phyloP scores from a whole-genome alignment of 768 basidiomycete genomes.

The Russula earlei region DNA sequence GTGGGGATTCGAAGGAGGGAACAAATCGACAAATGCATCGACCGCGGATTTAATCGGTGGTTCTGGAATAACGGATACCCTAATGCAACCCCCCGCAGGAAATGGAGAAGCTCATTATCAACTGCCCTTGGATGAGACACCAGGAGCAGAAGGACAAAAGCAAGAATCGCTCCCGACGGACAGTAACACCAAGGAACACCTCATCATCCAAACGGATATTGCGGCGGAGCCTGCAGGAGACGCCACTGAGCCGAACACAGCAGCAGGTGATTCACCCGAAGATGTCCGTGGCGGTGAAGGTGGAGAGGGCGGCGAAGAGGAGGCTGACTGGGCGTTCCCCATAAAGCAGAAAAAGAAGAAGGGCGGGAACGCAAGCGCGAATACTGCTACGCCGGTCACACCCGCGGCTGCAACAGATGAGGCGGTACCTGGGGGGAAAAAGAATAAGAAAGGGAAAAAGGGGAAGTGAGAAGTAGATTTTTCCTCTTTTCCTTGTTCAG shows the following conservation, averaged over 20 bases:
- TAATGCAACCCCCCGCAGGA: background rate
- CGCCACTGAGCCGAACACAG: background rate
- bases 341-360: conserved; percentile 17
- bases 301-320: conserved; percentile 1
- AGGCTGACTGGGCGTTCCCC: background rate
- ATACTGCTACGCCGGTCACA: background rate
- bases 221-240: background rate
- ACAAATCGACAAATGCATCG: background rate
- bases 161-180: background rate
- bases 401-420: background rate
- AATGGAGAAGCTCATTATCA: background rate
- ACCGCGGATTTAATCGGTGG: conserved; percentile 1
- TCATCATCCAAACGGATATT: conserved; percentile 6
- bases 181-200: background rate
- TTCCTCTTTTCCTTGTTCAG: too few species aligned
- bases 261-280: conserved; percentile 7
- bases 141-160: background rate
- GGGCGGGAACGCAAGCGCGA: background rate
- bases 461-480: too few species aligned
- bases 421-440: background rate
- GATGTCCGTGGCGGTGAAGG: conserved; percentile 1
- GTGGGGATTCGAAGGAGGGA: background rate
- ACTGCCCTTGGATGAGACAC: background rate
- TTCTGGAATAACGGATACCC: background rate
- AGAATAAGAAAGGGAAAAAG: background rate